phyloP scores from a whole-genome alignment of 2,329 filamentous ascomycete genomes.

The Talaromyces rugulosus region DNA sequence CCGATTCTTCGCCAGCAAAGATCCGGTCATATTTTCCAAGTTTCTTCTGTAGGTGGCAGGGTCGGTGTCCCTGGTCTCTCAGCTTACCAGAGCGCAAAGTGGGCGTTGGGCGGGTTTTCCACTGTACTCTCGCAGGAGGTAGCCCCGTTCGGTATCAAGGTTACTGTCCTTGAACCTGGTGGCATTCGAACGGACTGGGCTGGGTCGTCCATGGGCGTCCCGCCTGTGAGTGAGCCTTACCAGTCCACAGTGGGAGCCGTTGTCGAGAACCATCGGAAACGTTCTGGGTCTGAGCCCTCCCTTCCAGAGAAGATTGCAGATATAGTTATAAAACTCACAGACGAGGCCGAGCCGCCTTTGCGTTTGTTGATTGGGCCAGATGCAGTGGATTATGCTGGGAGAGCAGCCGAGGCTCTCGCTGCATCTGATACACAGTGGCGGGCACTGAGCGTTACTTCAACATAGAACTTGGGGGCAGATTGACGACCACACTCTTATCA shows the following conservation, averaged over 20 bases:
- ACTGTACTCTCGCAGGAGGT: conserved; percentile 35
- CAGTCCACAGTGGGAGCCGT: conserved; percentile 24
- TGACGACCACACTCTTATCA: neutral
- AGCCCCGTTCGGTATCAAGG: conserved; percentile 34
- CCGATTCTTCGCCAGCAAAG: conserved; percentile 25
- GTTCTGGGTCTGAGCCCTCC: neutral
- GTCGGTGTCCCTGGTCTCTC: conserved; percentile 29
- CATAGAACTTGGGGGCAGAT: neutral
- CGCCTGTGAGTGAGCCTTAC: conserved; percentile 32
- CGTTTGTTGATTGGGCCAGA: conserved; percentile 29
- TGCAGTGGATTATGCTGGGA: conserved; percentile 20
- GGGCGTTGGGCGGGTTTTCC: conserved; percentile 37
- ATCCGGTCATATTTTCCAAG: conserved; percentile 36
- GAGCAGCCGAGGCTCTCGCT: conserved; percentile 18
- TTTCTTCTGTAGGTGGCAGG: conserved; percentile 38
- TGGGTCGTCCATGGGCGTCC: conserved; percentile 23
- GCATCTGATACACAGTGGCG: conserved; percentile 30
- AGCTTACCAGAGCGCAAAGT: conserved; percentile 40
- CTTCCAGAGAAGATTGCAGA: conserved; percentile 24
- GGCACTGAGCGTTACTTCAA: neutral
- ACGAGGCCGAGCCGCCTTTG: conserved; percentile 26
- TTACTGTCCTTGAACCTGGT: conserved; percentile 39
- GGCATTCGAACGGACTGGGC: conserved; percentile 42
- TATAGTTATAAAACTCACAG: conserved; percentile 24
- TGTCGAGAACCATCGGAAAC: neutral